Base-by-base conservation (phyloP, 148 eudicot genomes). In the Nyssa sinensis region DNA sequence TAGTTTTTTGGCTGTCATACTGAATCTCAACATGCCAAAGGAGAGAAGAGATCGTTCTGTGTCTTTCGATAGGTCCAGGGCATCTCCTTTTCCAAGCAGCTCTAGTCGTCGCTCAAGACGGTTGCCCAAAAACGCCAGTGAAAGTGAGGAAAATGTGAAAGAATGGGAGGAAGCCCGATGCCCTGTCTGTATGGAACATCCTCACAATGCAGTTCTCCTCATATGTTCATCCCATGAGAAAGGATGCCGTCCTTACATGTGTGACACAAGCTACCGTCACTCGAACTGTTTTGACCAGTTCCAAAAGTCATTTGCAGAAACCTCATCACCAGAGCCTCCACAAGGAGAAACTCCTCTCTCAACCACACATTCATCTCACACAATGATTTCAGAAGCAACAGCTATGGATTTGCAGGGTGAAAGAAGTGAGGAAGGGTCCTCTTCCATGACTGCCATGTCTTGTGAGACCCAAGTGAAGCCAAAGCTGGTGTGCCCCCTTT, bases 161-260 rank as follows among this genome's bases (percentile, higher is more conserved):
- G 96, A 89, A 84, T 95, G 94, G 98, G 98, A 95, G 77, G 97
- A 92, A 13, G 92, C 96, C 23, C 84, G 90, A 47, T 95, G 98
- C 74, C 93, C 98, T 4, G 96, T 95, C 33, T 95, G 97, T 80
- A 92, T 95, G 88, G 98, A 95, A 73, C 97, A 95, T 78, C 98
- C 98, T 34, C 98, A 95, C 79, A 95, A 95, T 70, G 97, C 96
- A 5, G 85, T 95, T 75, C 89, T 95, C 49, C 91, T 95, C 29
- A 23, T 86, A 12, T 95, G 98, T 75, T 86, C 96, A 4, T 87
- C 98, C 25, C 90, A 87, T 75, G 89, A 83, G 33, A 95, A 89
- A 69, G 97, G 97, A 49, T 95, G 98, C 53, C 94, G 90, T 37
- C 94, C 98, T 2, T 95, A 84, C 84, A 92, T 95, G 93, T 92